Evolutionary conservation across 1,284 basidiomycete species (phyloP).

Genomic region (Phellinidium pouzarii): DNA sequence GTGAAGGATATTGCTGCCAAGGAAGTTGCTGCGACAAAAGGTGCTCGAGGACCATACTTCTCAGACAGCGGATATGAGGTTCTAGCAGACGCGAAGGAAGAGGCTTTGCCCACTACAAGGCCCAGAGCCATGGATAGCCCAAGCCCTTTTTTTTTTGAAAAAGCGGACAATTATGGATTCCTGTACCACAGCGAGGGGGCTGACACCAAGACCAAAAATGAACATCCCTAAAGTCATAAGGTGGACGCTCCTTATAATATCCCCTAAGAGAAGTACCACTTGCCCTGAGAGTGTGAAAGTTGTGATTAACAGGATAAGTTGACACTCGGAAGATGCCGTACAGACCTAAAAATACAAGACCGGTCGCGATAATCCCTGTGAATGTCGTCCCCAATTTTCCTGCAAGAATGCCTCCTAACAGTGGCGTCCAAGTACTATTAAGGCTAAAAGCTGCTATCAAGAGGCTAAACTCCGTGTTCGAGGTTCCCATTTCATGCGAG

Average conservation of each 20-base stretch:
- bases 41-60: constrained; percentile 58
- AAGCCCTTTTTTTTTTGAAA: constrained; percentile 69
- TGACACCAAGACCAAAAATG: constrained; percentile 72
- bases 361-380: constrained; percentile 66
- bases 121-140: constrained; percentile 74
- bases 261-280: constrained; percentile 53
- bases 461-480: constrained; percentile 71
- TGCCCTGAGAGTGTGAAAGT: constrained; percentile 45
- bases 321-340: neutral
- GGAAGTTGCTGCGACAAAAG: constrained; percentile 64
- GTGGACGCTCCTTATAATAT: constrained; percentile 49
- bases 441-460: constrained; percentile 69
- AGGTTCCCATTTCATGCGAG: constrained; percentile 64
- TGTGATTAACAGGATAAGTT: constrained; percentile 18
- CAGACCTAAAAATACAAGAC: constrained; percentile 58
- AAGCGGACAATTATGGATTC: constrained; percentile 78
- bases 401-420: constrained; percentile 62
- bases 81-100: constrained; percentile 68
- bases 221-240: constrained; percentile 69
- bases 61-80: constrained; percentile 72
- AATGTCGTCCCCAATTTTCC: constrained; percentile 62
- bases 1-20: constrained; percentile 59
- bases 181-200: constrained; percentile 70
- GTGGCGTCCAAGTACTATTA: constrained; percentile 77
- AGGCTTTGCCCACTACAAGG: constrained; percentile 69